Percentiles rank a stretch among this genome's conserved stretches.
Conservation (phyloP, 768 basidiomycete species). For the Hemileccinum rubropunctum region DNA sequence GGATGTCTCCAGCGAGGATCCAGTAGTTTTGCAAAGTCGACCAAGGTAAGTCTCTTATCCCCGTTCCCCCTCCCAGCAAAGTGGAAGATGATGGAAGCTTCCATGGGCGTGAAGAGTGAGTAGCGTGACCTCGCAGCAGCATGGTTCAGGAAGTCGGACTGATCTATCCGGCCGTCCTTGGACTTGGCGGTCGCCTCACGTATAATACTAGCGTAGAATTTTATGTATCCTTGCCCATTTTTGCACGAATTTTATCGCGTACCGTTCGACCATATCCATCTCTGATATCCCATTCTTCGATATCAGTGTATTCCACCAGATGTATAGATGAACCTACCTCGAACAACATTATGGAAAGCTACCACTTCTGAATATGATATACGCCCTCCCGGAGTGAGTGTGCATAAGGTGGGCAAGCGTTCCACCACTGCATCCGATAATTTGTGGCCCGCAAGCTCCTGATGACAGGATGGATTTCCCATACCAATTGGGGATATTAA, state of each 20-base stretch:
- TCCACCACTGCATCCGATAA: conserved; percentile 92
- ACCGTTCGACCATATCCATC: conserved; percentile 97
- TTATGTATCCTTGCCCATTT: neutral
- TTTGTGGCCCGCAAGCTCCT: conserved; percentile 98
- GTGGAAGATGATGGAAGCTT: conserved; percentile 97
- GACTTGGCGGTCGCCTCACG: conserved; percentile 87
- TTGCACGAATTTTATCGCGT: conserved; percentile 2
- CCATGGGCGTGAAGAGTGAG: conserved; percentile 96
- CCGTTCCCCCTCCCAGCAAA: conserved; percentile 83
- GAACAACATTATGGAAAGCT: conserved; percentile 95
- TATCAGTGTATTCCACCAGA: conserved; percentile 3
- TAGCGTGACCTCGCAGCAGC: conserved; percentile 86
- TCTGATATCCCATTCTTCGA: conserved; percentile 37
- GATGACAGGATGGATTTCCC: conserved; percentile 1
- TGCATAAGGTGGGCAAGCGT: conserved; percentile 87
- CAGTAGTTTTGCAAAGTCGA: conserved; percentile 91
- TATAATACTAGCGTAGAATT: conserved; percentile 56
- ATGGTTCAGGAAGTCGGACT: conserved; percentile 92
- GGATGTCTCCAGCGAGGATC: conserved; percentile 88
- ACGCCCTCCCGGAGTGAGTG: conserved; percentile 81
- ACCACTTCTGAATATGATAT: conserved; percentile 96
- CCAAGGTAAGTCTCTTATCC: conserved; percentile 69
- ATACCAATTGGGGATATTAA: neutral
- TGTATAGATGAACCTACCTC: conserved; percentile 51
- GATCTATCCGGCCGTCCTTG: conserved; percentile 94